Evolutionary conservation across 1,284 basidiomycete genomes (phyloP).

Genomic region (Pseudozyma pruni): DNA sequence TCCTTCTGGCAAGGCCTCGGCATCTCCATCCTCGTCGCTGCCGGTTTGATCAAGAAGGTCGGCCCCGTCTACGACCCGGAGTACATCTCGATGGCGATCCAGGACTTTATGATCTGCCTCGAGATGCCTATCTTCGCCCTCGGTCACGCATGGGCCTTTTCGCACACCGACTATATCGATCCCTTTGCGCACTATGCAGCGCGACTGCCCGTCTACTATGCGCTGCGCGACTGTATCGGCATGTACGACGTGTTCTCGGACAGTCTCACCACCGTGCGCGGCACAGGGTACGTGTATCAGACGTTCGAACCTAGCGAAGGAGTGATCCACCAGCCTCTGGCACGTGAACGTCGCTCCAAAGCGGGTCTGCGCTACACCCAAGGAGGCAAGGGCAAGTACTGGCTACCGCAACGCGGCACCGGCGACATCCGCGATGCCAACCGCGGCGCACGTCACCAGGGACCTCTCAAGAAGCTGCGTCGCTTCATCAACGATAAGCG

Average conservation of each 20-base stretch:
- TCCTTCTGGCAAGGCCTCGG: slow-evolving; percentile 92
- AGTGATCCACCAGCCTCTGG: slow-evolving; percentile 75
- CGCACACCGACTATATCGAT: slow-evolving; percentile 61
- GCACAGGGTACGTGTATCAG: slow-evolving; percentile 91
- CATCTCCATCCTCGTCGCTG: slow-evolving; percentile 87
- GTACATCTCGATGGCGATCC: slow-evolving; percentile 62
- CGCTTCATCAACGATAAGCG: slow-evolving; percentile 71
- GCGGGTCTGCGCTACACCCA: slow-evolving; percentile 85
- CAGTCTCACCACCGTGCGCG: slow-evolving; percentile 81
- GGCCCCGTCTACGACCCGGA: slow-evolving; percentile 86
- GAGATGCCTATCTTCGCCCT: slow-evolving; percentile 99
- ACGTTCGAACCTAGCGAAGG: slow-evolving; percentile 96
- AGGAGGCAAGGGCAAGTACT: slow-evolving; percentile 77
- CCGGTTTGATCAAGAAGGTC: slow-evolving; percentile 77
- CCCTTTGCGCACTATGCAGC: slow-evolving; percentile 51
- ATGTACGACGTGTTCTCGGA: slow-evolving; percentile 88
- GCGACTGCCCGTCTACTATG: slow-evolving; percentile 71
- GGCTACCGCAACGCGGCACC: slow-evolving; percentile 57
- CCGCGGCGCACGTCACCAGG: slow-evolving; percentile 57
- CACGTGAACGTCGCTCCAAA: slow-evolving; percentile 48
- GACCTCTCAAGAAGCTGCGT: slow-evolving; percentile 69
- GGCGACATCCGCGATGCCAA: slow-evolving; percentile 37
- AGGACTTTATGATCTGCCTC: slow-evolving; percentile 76
- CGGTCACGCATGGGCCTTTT: slow-evolving; percentile 88
- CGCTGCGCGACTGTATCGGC: slow-evolving; percentile 80